Evolutionary conservation across 768 basidiomycete species (phyloP), one percentile per base, ranked within the genome.

Genomic region (Calvatia gigantea): DNA sequence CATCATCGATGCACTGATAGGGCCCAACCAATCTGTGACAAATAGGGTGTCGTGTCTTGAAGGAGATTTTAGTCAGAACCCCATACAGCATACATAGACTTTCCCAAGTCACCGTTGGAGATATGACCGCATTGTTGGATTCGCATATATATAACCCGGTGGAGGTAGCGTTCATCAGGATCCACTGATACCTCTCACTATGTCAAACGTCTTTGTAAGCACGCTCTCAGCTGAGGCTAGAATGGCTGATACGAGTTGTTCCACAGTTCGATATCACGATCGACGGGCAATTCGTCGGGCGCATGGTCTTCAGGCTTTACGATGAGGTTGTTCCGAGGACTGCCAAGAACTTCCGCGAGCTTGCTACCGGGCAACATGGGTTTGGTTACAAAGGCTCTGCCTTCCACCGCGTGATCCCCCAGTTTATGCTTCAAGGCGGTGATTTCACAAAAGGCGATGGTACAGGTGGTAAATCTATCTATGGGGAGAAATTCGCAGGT

Each of bases 341-440:
- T 2, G 74, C 89, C 9, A 72, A 60, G 29, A 94, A 98, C 78
- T 98, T 97, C 81, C 87, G 95, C 51, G 89, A 91, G 70, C 81
- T 96, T 46, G 85, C 85, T 54, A 92, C 89, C 11, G 88, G 89
- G 46, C 63, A 80, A 67, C 64, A 87, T 50, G 88, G 88, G 6
- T 90, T 72, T 56, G 88, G 91, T 41, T 97, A 94, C 73, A 47
- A 69, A 47, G 85, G 83, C n/a, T 75, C 75, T 15, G 17, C 32
- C 0, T 94, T 94, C 83, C 92, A 94, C 70, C 86, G 93, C 60
- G 73, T 94, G 65, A 91, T 93, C 67, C 87, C 87, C 23, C 67
- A 77, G 80, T 90, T 89, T 73, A 93, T 92, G 90, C 69, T 88
- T 44, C 91, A 92, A 43, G 92, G 91, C 23, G 94, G 94, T 56